Evolutionary conservation across 371 early-diverging fungal genomes (phyloP), one percentile per base, ranked within the genome.

Genomic region (Rhizomucor miehei): DNA sequence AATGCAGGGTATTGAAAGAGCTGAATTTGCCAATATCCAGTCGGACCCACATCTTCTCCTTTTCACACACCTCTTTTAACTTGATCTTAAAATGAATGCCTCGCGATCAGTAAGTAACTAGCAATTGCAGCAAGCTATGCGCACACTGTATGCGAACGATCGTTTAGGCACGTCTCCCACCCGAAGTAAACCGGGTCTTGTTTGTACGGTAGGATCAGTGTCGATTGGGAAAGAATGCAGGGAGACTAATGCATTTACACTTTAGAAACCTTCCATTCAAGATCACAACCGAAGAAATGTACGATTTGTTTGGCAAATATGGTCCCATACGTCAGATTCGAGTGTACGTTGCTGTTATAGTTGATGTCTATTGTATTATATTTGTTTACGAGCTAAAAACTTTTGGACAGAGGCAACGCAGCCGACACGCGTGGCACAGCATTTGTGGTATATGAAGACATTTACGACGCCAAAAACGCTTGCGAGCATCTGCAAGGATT

Each of bases 231-330:
- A 20, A 9, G 1, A 40, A 58, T 36, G 56, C 14, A 14, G n/a
- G 43, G 23, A 39, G 13, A 24, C 12, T 24, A 43, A 23, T 35
- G 5, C 3, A 11, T 24, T 24, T 24, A 29, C 5, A 13, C 40
- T 1, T 17, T 60, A 86, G 90, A 47, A 97, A 97, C 71, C 76
- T 98, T 35, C 96, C 99, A 2, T 96, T 90, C 77, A 95, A 95
- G 73, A 92, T 96, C 55, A 89, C 95, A 4, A 62, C 91, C 0
- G 97, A 96, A 63, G 97, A 98, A 57, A 85, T 97, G 86, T 98
- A 92, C 66, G 96, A 96, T 63, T 81, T 98, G 48, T 98, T 98
- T 86, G 98, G 97, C 50, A 92, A 94, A 80, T 96, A 97, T 63
- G 98, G 98, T 4, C 88, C 96, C 8, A 91, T 98, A 52, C 79